These are phyloP conservation scores for Acorus gramineus DNA, from an alignment of 106 monocot species.

Conservation along the genomic window DNA sequence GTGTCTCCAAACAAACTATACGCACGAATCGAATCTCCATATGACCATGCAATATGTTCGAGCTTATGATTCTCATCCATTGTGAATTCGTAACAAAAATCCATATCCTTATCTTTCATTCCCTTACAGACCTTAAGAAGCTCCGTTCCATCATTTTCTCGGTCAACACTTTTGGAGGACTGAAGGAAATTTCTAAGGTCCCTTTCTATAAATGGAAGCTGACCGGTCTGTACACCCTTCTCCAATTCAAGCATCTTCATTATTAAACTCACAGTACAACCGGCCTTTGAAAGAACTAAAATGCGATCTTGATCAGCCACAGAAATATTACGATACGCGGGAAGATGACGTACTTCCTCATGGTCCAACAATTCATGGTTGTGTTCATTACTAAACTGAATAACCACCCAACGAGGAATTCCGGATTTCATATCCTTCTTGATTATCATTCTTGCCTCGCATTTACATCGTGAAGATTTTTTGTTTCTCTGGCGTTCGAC, in stretches of 20 bases:
- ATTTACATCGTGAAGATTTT: slow-evolving; percentile 63
- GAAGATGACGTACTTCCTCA: slow-evolving; percentile 32
- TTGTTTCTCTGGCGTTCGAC: slow-evolving; percentile 48
- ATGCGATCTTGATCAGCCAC: slow-evolving; percentile 49
- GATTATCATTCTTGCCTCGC: slow-evolving; percentile 80
- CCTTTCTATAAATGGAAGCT: slow-evolving; percentile 55
- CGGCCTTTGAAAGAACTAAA: slow-evolving; percentile 47
- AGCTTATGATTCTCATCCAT: slow-evolving; percentile 53
- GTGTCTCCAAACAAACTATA: slow-evolving; percentile 69
- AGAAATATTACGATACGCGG: slow-evolving; percentile 43
- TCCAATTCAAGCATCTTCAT: slow-evolving; percentile 69
- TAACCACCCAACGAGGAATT: slow-evolving; percentile 47
- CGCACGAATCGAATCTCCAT: slow-evolving; percentile 52
- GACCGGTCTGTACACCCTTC: slow-evolving; percentile 37
- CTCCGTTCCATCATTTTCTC: slow-evolving; percentile 63
- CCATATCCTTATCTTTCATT: slow-evolving; percentile 69
- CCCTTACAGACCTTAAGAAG: slow-evolving; percentile 57
- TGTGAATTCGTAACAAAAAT: slow-evolving; percentile 57
- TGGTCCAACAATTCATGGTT: slow-evolving; percentile 71
- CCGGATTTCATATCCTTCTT: slow-evolving; percentile 49
- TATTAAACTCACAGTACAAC: slow-evolving; percentile 51
- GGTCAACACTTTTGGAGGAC: slow-evolving; percentile 46
- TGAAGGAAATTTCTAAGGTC: slow-evolving; percentile 67
- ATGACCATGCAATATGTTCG: slow-evolving; percentile 68
- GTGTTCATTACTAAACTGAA: slow-evolving; percentile 67